Conservation (phyloP, 177 flowering plant species). For the Vitis hybrid region DNA sequence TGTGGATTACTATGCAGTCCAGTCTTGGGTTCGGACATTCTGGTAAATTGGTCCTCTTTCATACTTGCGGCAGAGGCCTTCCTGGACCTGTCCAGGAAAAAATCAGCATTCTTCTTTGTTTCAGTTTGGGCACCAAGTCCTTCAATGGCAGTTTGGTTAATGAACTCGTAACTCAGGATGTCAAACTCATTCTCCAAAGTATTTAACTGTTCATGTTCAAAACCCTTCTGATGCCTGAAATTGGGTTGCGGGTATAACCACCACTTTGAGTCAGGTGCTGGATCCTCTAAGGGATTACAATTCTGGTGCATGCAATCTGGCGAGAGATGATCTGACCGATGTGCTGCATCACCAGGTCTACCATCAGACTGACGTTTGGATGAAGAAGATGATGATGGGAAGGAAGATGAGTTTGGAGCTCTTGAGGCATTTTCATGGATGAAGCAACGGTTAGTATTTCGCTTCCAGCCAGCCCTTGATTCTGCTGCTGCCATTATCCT, state of each 20-base stretch:
- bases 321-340: conserved; percentile 1
- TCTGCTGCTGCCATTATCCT: conserved; percentile 69
- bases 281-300: conserved; percentile 14
- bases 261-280: conserved; percentile 31
- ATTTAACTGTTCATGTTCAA: conserved; percentile 15
- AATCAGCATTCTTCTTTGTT: too few relatives aligned
- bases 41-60: not conserved
- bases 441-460: conserved; percentile 57
- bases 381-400: conserved; percentile 43
- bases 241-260: conserved; percentile 32
- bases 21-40: not conserved
- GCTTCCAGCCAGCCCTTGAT: conserved; percentile 70
- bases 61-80: not conserved
- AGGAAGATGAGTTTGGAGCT: conserved; percentile 58
- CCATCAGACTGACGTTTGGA: conserved; percentile 30
- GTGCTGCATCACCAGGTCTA: conserved; percentile 15
- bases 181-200: conserved; percentile 20
- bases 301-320: conserved; percentile 17
- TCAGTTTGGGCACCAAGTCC: not conserved
- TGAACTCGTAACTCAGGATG: not conserved
- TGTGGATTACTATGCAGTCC: not conserved
- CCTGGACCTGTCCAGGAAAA: not conserved
- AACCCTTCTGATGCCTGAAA: conserved; percentile 17
- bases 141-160: not conserved
- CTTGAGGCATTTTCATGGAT: conserved; percentile 70